phyloP scores from a whole-genome alignment of 305 asterid genomes.

The Solanum hybrid region DNA sequence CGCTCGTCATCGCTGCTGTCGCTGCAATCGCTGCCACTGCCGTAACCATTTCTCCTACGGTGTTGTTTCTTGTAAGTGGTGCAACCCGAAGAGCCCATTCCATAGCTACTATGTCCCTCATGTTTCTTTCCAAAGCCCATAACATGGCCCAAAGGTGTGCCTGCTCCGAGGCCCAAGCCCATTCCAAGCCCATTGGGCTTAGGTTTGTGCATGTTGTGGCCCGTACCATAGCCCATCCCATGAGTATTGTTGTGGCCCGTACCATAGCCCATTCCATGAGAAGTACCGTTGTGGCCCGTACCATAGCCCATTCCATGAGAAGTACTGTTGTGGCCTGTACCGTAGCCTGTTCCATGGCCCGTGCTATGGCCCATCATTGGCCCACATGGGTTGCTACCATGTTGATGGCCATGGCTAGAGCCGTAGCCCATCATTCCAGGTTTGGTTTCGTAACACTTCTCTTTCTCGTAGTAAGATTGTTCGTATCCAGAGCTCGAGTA shows the following conservation, averaged over 20 bases:
- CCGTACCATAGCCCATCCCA: neutral
- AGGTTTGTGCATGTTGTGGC: neutral
- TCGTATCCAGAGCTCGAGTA: neutral
- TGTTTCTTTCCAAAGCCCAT: slow-evolving; percentile 3
- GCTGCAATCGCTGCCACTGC: neutral
- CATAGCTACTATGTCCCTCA: neutral
- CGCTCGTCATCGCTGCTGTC: slow-evolving; percentile 3
- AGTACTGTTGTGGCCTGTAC: neutral
- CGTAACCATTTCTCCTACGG: neutral
- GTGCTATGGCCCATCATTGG: neutral
- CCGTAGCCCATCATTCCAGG: neutral
- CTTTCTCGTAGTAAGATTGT: neutral
- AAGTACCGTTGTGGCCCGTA: neutral
- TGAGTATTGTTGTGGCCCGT: neutral
- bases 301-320: neutral
- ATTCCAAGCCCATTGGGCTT: neutral
- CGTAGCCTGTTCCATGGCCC: neutral
- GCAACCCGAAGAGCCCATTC: neutral
- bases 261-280: neutral
- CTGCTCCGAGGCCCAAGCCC: neutral
- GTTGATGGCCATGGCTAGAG: neutral
- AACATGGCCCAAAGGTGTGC: neutral
- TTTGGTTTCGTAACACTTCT: neutral
- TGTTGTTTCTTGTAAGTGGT: neutral
- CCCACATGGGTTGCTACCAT: neutral